Evolutionary conservation across 2,329 filamentous ascomycete species (phyloP).

Genomic region (Biscogniauxia marginata): DNA sequence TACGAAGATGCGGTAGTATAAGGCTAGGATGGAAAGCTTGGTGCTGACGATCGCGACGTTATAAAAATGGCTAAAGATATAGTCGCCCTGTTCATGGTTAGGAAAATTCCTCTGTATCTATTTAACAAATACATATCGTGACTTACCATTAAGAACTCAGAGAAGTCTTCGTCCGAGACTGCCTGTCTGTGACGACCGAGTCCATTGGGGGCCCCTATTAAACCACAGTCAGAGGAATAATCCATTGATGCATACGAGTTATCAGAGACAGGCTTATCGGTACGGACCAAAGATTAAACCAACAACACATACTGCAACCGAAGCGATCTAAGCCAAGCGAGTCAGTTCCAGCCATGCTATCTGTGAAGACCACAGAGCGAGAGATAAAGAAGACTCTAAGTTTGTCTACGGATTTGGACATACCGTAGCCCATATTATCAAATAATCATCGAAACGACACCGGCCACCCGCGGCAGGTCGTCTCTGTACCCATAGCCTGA

Average conservation of each 20-base stretch:
- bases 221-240: constrained; percentile 7
- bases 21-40: constrained; percentile 28
- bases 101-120: neutral
- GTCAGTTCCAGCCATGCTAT: neutral
- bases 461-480: constrained; percentile 14
- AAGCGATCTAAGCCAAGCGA: constrained; percentile 9
- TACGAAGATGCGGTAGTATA: constrained; percentile 28
- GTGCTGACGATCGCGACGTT: constrained; percentile 28
- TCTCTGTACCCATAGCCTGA: constrained; percentile 23
- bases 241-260: neutral
- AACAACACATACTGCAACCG: constrained; percentile 23
- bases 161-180: constrained; percentile 12
- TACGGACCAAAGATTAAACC: constrained; percentile 23
- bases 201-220: constrained; percentile 22
- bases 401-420: constrained; percentile 1
- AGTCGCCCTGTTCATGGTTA: constrained; percentile 24
- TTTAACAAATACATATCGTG: neutral
- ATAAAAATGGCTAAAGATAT: constrained; percentile 31
- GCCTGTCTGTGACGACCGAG: constrained; percentile 26
- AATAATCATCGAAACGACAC: constrained; percentile 25
- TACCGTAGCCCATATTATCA: constrained; percentile 30
- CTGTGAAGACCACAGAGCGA: neutral
- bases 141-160: constrained; percentile 23
- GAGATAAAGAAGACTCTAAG: neutral
- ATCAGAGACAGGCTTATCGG: neutral